A percentile compares a stretch with the other conserved stretches of the same genome.
Evolutionary conservation across 2,329 filamentous ascomycete species (phyloP).

Genomic region (Knufia fluminis): DNA sequence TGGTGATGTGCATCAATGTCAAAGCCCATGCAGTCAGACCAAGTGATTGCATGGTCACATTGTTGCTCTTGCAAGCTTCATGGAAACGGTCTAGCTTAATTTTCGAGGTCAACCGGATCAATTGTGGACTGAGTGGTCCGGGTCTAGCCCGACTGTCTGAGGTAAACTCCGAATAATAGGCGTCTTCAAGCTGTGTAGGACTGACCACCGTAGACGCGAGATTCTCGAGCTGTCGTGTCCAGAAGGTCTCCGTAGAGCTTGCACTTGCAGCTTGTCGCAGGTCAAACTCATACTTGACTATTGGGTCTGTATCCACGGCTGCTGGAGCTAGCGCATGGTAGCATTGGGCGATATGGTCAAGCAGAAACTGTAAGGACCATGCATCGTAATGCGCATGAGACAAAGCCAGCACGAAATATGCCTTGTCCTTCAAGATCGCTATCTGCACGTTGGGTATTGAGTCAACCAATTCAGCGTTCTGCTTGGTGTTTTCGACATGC

Average conservation of each 20-base stretch:
- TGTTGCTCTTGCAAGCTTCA: constrained; percentile 48
- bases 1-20: constrained; percentile 53
- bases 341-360: constrained; percentile 57
- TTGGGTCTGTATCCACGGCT: not conserved
- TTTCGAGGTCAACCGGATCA: not conserved
- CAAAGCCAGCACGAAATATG: constrained; percentile 57
- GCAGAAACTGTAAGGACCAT: constrained; percentile 67
- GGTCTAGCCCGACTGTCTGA: not conserved
- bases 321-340: constrained; percentile 29
- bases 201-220: not conserved
- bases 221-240: not conserved
- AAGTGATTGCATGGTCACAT: constrained; percentile 66
- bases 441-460: constrained; percentile 28
- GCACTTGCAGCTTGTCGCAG: not conserved
- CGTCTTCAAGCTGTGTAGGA: not conserved
- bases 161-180: too few species aligned
- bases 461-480: constrained; percentile 16
- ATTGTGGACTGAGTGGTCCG: not conserved
- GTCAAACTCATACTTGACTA: constrained; percentile 1
- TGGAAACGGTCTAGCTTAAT: not conserved
- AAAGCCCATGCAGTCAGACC: constrained; percentile 69
- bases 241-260: not conserved
- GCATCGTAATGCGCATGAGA: constrained; percentile 86
- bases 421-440: constrained; percentile 26
- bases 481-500: constrained; percentile 8